These are phyloP conservation scores for Pilasporangium apinafurcum DNA, from an alignment of 352 stramenopile genomes.

Conservation along the genomic window DNA sequence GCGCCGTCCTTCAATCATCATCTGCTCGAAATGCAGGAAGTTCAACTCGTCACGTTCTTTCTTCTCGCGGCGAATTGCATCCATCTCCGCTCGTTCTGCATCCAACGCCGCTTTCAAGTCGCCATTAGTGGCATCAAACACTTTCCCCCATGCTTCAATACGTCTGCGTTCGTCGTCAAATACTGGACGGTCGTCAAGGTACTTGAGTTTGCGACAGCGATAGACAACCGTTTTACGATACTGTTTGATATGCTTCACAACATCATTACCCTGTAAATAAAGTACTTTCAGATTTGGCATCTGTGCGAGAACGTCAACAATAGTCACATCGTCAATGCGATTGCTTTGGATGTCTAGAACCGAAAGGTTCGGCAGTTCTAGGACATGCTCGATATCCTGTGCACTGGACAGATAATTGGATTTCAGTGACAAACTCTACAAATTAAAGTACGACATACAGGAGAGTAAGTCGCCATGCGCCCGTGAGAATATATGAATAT, in stretches of 20 bases:
- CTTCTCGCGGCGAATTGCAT: slow-evolving; percentile 81
- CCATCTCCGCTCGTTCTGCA: slow-evolving; percentile 82
- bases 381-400: slow-evolving; percentile 53
- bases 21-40: slow-evolving; percentile 83
- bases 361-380: slow-evolving; percentile 55
- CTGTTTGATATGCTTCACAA: slow-evolving; percentile 85
- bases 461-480: not conserved
- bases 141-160: slow-evolving; percentile 71
- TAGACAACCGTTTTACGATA: slow-evolving; percentile 81
- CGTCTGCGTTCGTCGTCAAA: slow-evolving; percentile 84
- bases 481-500: not conserved
- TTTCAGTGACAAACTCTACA: slow-evolving; percentile 66
- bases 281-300: slow-evolving; percentile 81
- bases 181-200: slow-evolving; percentile 77
- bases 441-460: not conserved
- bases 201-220: slow-evolving; percentile 70
- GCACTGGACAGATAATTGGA: slow-evolving; percentile 63
- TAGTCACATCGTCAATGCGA: slow-evolving; percentile 50
- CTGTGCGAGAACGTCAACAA: slow-evolving; percentile 61
- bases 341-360: slow-evolving; percentile 84
- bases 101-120: slow-evolving; percentile 80
- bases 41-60: slow-evolving; percentile 80
- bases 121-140: slow-evolving; percentile 48
- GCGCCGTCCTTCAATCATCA: slow-evolving; percentile 69
- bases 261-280: slow-evolving; percentile 80